Conservation (phyloP, 768 basidiomycete genomes). For the Serpula lacrymans region DNA sequence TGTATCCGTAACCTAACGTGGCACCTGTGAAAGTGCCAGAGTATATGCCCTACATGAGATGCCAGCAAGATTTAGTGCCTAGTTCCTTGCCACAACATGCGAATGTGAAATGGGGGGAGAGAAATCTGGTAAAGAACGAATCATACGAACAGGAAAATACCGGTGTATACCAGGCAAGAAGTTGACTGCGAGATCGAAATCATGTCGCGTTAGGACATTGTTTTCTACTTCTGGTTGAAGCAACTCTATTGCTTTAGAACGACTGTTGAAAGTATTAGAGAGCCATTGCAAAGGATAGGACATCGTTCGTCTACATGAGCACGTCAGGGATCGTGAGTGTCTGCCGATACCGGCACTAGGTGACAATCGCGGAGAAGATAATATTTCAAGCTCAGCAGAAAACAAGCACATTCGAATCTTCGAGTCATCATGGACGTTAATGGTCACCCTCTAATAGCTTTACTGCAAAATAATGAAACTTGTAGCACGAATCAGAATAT, state of each 20-base stretch:
- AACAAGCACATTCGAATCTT: too few species aligned
- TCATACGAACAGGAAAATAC: slow-evolving; percentile 41
- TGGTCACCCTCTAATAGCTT: too few species aligned
- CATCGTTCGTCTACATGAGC: slow-evolving; percentile 14
- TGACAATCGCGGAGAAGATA: too few species aligned
- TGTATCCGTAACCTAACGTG: slow-evolving; percentile 22
- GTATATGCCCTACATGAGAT: slow-evolving; percentile 15
- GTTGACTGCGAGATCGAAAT: slow-evolving; percentile 51
- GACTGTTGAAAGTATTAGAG: slow-evolving; percentile 42
- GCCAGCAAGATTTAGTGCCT: slow-evolving; percentile 8
- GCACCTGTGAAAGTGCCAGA: slow-evolving; percentile 20
- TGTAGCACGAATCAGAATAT: too few species aligned
- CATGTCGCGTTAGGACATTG: slow-evolving; percentile 32
- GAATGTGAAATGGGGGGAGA: slow-evolving; percentile 5
- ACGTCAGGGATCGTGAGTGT: slow-evolving; percentile 4
- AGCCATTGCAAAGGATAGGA: slow-evolving; percentile 36
- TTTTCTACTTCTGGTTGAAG: slow-evolving; percentile 29
- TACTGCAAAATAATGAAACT: too few species aligned
- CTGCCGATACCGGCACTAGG: too few species aligned
- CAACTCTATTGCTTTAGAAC: slow-evolving; percentile 27
- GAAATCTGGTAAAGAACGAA: too few species aligned
- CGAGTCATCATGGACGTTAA: too few species aligned
- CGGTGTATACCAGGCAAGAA: slow-evolving; percentile 52
- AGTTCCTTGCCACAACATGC: slow-evolving; percentile 1
- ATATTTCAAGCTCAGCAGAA: too few species aligned